phyloP scores from a whole-genome alignment of 2,329 filamentous ascomycete genomes.

The Fragosphaeria purpurea region DNA sequence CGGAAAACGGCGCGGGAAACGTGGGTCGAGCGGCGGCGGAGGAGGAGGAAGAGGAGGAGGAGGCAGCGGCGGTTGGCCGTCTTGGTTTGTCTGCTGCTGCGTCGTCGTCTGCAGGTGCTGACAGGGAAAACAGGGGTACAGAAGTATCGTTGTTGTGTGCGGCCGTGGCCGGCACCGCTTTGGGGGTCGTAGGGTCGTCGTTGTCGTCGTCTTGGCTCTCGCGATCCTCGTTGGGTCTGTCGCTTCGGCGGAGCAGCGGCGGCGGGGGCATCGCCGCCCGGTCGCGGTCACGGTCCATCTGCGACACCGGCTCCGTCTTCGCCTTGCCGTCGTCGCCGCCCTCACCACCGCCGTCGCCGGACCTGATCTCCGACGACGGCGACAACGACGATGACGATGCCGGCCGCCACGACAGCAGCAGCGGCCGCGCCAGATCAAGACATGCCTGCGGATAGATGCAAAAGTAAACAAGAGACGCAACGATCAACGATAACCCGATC shows the following conservation, averaged over 20 bases:
- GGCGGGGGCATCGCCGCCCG: conserved; percentile 6
- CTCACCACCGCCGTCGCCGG: background rate
- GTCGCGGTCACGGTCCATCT: background rate
- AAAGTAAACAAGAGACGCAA: conserved; percentile 50
- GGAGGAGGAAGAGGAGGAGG: too few relatives aligned
- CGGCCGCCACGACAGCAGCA: conserved; percentile 1
- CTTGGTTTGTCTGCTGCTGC: conserved; percentile 17
- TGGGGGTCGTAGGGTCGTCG: conserved; percentile 40
- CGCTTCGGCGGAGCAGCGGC: conserved; percentile 3
- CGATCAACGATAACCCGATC: conserved; percentile 50
- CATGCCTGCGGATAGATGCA: conserved; percentile 43
- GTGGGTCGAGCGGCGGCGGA: too few relatives aligned
- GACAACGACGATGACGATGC: too few relatives aligned
- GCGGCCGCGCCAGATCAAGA: conserved; percentile 21
- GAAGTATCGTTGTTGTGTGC: conserved; percentile 3
- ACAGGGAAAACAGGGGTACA: conserved; percentile 39
- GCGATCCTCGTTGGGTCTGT: conserved; percentile 5
- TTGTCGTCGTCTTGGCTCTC: conserved; percentile 18
- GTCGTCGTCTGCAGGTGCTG: conserved; percentile 13
- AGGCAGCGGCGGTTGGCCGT: conserved; percentile 23
- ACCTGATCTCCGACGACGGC: conserved; percentile 8
- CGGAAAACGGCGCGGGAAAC: conserved; percentile 43
- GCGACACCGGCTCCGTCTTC: too few relatives aligned
- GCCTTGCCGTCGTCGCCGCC: background rate
- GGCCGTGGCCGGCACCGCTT: conserved; percentile 26